Conservation (phyloP, 352 stramenopile genomes). For the Globisporangium acanthophoron region DNA sequence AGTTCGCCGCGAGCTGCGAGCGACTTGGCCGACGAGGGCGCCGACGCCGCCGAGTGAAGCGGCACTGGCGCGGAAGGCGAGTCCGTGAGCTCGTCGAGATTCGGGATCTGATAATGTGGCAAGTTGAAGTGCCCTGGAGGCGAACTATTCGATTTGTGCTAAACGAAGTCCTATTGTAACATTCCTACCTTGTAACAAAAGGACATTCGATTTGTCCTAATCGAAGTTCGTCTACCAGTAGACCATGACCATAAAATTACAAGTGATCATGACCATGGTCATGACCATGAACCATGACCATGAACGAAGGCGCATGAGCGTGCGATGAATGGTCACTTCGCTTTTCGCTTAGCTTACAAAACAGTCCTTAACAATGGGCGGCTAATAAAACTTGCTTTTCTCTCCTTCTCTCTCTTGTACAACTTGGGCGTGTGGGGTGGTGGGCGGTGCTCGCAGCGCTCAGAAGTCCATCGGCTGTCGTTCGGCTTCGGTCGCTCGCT, state of each 20-base stretch:
- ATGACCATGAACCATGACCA: no score
- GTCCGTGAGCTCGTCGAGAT: no score
- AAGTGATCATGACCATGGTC: no score
- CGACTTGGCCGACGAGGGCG: constrained; percentile 11
- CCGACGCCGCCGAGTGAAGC: not conserved
- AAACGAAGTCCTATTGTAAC: no score
- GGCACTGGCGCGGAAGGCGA: not conserved
- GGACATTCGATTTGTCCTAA: no score
- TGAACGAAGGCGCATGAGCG: no score
- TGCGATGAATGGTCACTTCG: not conserved
- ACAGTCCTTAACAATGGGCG: not conserved
- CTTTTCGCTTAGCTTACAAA: not conserved
- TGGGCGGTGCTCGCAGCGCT: not conserved
- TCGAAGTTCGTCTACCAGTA: no score
- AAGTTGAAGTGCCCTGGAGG: not conserved
- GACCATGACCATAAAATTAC: no score
- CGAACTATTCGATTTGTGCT: not conserved
- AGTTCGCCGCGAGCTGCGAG: not conserved
- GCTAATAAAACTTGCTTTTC: constrained; percentile 12
- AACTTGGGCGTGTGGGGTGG: constrained; percentile 7
- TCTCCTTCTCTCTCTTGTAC: constrained; percentile 13
- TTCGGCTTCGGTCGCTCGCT: not conserved
- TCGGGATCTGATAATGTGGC: not conserved
- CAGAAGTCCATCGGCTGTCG: not conserved
- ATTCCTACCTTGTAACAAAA: no score